phyloP scores from a whole-genome alignment of 2,329 filamentous ascomycete species.

The Botryotinia convoluta region DNA sequence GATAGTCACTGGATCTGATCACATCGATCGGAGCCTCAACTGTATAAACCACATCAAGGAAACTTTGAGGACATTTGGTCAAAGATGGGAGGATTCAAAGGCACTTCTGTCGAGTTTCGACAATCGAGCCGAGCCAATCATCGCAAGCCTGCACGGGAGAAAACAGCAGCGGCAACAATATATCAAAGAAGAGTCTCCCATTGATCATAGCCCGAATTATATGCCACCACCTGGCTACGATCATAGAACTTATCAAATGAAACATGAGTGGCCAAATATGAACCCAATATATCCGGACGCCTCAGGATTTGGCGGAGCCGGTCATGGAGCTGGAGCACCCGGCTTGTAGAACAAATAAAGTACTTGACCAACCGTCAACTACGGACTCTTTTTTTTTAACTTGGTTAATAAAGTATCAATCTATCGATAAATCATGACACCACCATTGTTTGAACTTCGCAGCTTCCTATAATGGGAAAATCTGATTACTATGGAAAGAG shows the following conservation, averaged over 20 bases:
- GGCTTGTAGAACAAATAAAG: not conserved
- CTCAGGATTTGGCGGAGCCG: constrained; percentile 24
- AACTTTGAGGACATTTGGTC: constrained; percentile 55
- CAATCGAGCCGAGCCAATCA: constrained; percentile 32
- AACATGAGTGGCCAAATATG: constrained; percentile 29
- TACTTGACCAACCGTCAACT: not conserved
- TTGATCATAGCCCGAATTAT: constrained; percentile 30
- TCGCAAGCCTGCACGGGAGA: constrained; percentile 44
- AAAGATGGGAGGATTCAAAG: constrained; percentile 57
- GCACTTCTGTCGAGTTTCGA: constrained; percentile 55
- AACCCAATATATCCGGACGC: constrained; percentile 22
- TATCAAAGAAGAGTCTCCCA: constrained; percentile 25
- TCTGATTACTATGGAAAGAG: not conserved
- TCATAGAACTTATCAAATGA: constrained; percentile 25
- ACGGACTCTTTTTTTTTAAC: no score
- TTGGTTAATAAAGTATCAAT: not conserved
- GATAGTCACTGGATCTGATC: constrained; percentile 45
- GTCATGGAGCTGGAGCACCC: constrained; percentile 9
- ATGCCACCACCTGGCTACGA: constrained; percentile 28
- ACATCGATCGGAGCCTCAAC: constrained; percentile 54
- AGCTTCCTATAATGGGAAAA: not conserved
- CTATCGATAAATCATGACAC: not conserved
- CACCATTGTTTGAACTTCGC: not conserved
- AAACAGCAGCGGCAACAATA: constrained; percentile 35
- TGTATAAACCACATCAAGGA: constrained; percentile 54